Base-by-base conservation (phyloP, 768 basidiomycete species). In the Dictyophora rubrovolvata region DNA sequence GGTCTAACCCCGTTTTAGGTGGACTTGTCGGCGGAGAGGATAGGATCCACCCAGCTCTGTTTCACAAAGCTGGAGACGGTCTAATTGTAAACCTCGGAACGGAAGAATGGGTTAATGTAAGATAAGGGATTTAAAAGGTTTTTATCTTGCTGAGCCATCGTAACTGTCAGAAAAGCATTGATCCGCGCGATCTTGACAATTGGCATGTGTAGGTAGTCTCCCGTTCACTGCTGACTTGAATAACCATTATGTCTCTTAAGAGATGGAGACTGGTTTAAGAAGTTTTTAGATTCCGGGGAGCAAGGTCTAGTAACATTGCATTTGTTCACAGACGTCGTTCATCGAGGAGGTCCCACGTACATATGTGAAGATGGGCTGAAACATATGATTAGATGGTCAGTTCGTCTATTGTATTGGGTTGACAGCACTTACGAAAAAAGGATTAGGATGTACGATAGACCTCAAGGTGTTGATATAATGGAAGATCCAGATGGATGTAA, bases 81-180 rank as follows among this genome's bases (percentile, higher is more conserved):
- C 82, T 84, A 67, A 84, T 84, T 62, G 78, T 84, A 49, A 85
- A 84, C 65, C 69, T 85, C 18, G 83, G 83, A 20, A 75, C 71
- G 14, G 73, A 76, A 7, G 75, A 76, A 48, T 68, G 53, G 53
- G 36, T 14, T 21, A 36, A 54, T 54, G 53, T 54, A 35, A 54
- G 53, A 16, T 16, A 33, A 23, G 10, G n/a, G 11, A 4, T 12
- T n/a, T n/a, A 12, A 42, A 14, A 14, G 11, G 2, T 36, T 20
- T 5, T 54, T 14, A 17, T 54, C 14, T 20, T 35, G 28, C 8
- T 54, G 28, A 54, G 12, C 14, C 22, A 51, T 51, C 20, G 33
- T 18, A 53, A 37, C 33, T 18, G 49, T 17, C 42, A 51, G 14
- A 57, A 37, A 36, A 58, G 33, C 48, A 63, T 63, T 42, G 46